A percentile compares a stretch with the other conserved stretches of the same genome.
Evolutionary conservation across 2,329 filamentous ascomycete genomes (phyloP).

Genomic region (Aspergillus spinulosporus): DNA sequence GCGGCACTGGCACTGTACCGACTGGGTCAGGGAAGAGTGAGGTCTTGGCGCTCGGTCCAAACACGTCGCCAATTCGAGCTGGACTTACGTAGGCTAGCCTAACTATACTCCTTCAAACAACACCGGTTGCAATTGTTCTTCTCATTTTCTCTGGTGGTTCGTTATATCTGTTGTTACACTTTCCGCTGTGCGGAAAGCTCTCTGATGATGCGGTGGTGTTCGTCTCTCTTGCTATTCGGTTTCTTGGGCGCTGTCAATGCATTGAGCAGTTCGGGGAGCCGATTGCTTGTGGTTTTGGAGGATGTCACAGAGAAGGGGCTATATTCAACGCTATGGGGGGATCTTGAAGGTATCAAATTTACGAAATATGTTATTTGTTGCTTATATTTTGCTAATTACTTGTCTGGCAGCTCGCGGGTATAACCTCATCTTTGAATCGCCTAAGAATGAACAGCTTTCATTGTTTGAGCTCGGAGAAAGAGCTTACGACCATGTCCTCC

Average conservation of each 20-base stretch:
- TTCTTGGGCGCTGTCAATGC: slow-evolving; percentile 59
- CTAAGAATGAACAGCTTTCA: slow-evolving; percentile 73
- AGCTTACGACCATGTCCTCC: slow-evolving; percentile 84
- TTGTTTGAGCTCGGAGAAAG: slow-evolving; percentile 86
- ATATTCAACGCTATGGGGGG: slow-evolving; percentile 73
- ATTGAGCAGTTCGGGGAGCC: slow-evolving; percentile 73
- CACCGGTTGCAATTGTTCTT: background rate
- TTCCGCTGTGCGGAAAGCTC: slow-evolving; percentile 36
- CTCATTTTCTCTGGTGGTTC: slow-evolving; percentile 4
- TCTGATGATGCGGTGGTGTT: slow-evolving; percentile 69
- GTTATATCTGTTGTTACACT: slow-evolving; percentile 19
- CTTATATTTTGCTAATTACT: slow-evolving; percentile 16
- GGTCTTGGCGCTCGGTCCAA: slow-evolving; percentile 45
- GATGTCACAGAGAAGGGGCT: slow-evolving; percentile 75
- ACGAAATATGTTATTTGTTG: background rate
- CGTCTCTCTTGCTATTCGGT: slow-evolving; percentile 69
- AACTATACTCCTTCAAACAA: too few species aligned
- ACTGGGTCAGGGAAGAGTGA: slow-evolving; percentile 17
- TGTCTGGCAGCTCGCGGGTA: slow-evolving; percentile 72
- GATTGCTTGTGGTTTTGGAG: slow-evolving; percentile 83
- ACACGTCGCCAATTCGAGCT: slow-evolving; percentile 44
- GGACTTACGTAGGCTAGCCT: slow-evolving; percentile 9
- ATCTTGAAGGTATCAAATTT: slow-evolving; percentile 45
- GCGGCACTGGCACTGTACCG: background rate
- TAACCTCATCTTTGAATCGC: slow-evolving; percentile 75